Evolutionary conservation across 73 alveolate genomes (phyloP).

Genomic region (Paramecium bursaria): DNA sequence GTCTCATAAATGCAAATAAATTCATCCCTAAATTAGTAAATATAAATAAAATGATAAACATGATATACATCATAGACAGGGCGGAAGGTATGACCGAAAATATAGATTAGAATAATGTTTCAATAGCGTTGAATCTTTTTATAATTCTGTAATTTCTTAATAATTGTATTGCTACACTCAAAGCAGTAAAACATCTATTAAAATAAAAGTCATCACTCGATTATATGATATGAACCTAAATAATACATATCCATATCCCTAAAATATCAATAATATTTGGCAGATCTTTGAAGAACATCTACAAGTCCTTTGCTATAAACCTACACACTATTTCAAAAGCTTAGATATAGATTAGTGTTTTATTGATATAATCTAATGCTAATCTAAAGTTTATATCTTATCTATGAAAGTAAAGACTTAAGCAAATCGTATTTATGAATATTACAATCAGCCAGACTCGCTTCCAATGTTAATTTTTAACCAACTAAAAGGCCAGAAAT

Average conservation of each 20-base stretch:
- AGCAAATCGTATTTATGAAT: neutral
- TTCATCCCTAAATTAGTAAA: conserved; percentile 42
- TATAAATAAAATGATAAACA: conserved; percentile 48
- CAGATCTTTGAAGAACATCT: neutral
- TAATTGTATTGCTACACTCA: conserved; percentile 12
- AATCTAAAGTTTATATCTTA: neutral
- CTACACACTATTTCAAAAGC: conserved; percentile 25
- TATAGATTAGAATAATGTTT: conserved; percentile 44
- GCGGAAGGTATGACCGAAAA: conserved; percentile 50
- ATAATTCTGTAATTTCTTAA: conserved; percentile 36
- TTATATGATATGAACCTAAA: neutral
- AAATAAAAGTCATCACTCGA: too few species aligned
- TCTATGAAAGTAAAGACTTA: conserved; percentile 8
- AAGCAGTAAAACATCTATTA: conserved; percentile 25
- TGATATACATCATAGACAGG: conserved; percentile 31
- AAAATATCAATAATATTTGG: neutral
- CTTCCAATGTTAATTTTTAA: neutral
- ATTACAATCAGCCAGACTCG: neutral
- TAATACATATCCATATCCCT: neutral
- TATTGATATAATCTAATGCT: neutral
- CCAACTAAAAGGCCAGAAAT: neutral
- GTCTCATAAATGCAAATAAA: conserved; percentile 23
- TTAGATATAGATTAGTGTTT: neutral
- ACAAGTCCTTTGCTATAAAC: conserved; percentile 11
- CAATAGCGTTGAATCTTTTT: conserved; percentile 27